These are phyloP conservation scores for Leptographium radiaticola DNA, from an alignment of 2,329 filamentous ascomycete genomes.

Conservation along the genomic window DNA sequence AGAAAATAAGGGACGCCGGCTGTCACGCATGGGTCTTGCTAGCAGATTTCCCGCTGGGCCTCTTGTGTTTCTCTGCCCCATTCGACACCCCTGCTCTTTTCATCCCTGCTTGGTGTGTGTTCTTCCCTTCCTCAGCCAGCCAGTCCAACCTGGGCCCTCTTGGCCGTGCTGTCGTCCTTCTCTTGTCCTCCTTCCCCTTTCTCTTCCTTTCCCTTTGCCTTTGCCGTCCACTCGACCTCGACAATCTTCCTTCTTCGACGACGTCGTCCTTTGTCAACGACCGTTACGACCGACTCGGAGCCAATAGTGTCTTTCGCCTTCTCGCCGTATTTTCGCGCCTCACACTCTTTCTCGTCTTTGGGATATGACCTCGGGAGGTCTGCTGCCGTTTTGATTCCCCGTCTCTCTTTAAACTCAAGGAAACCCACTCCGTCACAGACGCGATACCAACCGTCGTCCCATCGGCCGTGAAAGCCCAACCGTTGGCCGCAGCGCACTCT, in stretches of 20 bases:
- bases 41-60: background rate
- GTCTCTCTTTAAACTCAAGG: conserved; percentile 7
- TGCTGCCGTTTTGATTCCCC: conserved; percentile 6
- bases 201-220: conserved; percentile 3
- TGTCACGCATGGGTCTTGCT: background rate
- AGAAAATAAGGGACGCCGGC: background rate
- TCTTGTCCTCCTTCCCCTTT: background rate
- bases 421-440: conserved; percentile 2
- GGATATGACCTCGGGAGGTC: conserved; percentile 16
- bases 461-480: background rate
- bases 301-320: conserved; percentile 10
- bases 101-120: background rate
- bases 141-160: background rate
- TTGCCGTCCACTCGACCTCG: conserved; percentile 14
- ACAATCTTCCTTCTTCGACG: conserved; percentile 13
- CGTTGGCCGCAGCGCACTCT: background rate
- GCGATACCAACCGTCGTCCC: conserved; percentile 6
- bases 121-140: background rate
- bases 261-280: conserved; percentile 13
- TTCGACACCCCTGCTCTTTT: background rate
- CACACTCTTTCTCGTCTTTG: conserved; percentile 3
- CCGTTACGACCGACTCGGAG: conserved; percentile 15
- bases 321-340: conserved; percentile 1
- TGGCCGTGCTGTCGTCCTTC: background rate
- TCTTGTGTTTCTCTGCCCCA: background rate